Evolutionary conservation across 257 asterid genomes (phyloP), one percentile per base, ranked within the genome.

Genomic region (Forsythia suspensa): DNA sequence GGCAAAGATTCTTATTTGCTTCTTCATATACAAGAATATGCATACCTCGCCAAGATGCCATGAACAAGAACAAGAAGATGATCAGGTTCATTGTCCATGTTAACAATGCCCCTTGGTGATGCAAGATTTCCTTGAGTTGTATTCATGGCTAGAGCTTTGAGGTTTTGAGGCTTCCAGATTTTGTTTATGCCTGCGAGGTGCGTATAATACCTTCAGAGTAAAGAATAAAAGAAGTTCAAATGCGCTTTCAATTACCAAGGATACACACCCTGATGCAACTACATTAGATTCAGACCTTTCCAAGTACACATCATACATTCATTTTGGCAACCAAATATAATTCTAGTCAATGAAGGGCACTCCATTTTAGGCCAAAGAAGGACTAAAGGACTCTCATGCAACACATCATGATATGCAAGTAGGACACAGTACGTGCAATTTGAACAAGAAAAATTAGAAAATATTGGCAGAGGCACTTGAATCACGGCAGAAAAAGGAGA

Each of bases 41-140:
- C 29, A 73, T 83, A 93, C 98, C 98, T 89, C 46, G 94, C 99
- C 88, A 95, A 73, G 82, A 95, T 93, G 79, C 98, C 99, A 78
- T 95, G 99, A 84, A 95, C 98, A 80, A 95, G 99, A 86, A 95
- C 97, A 79, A 93, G 92, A 84, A 95, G 99, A 90, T 95, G 99
- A 73, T 91, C 92, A 0, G 97, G 97, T 81, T 92, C 87, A 76
- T 88, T 91, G 70, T 89, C 91, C 76, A 48, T 36, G 41, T 48
- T 81, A 24, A 73, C 80, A 65, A 80, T 79, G 72, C 81, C 83
- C 83, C 77, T 79, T 18, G 87, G 84, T 55, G 87, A 87, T 36
- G 88, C 77, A 77, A 80, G 81, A 81, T 80, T 87, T 65, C 96
- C 91, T 84, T 85, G 87, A 63, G 97, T 74, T 74, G 87, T 84